phyloP scores from a whole-genome alignment of 441 rosid species.

The Biscutella laevigata region DNA sequence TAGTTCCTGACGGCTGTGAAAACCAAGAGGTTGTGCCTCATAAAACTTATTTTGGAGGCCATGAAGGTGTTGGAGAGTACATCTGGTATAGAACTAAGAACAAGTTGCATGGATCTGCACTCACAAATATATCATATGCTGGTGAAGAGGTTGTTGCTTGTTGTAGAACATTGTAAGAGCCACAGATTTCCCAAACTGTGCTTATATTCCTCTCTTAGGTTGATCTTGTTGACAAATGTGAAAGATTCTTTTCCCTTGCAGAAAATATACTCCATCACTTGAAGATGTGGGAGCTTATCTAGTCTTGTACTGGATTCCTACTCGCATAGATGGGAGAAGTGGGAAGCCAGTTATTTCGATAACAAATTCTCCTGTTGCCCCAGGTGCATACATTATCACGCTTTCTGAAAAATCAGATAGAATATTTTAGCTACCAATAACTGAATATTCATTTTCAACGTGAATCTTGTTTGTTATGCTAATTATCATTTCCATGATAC shows the following conservation, averaged over 20 bases:
- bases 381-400: constrained; percentile 42
- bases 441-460: not conserved
- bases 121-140: constrained; percentile 47
- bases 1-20: constrained; percentile 67
- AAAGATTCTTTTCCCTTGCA: constrained; percentile 29
- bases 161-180: constrained; percentile 66
- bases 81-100: constrained; percentile 74
- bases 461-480: constrained; percentile 5
- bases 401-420: not conserved
- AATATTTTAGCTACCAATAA: not conserved
- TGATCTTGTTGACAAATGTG: constrained; percentile 5
- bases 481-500: constrained; percentile 4
- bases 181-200: not conserved
- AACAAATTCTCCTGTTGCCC: constrained; percentile 64
- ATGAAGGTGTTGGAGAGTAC: constrained; percentile 77
- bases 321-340: constrained; percentile 72
- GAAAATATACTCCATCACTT: constrained; percentile 71
- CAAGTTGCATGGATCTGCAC: constrained; percentile 51
- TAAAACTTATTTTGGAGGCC: constrained; percentile 84
- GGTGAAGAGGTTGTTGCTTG: constrained; percentile 45
- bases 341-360: constrained; percentile 78
- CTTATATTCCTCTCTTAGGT: constrained; percentile 16
- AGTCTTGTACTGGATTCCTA: constrained; percentile 79
- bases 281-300: constrained; percentile 82
- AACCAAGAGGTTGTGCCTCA: constrained; percentile 61